A percentile compares a stretch with the other conserved stretches of the same genome.
phyloP scores from a whole-genome alignment of 1,139 yeast species.

The Zygosaccharomyces pseudobailii region DNA sequence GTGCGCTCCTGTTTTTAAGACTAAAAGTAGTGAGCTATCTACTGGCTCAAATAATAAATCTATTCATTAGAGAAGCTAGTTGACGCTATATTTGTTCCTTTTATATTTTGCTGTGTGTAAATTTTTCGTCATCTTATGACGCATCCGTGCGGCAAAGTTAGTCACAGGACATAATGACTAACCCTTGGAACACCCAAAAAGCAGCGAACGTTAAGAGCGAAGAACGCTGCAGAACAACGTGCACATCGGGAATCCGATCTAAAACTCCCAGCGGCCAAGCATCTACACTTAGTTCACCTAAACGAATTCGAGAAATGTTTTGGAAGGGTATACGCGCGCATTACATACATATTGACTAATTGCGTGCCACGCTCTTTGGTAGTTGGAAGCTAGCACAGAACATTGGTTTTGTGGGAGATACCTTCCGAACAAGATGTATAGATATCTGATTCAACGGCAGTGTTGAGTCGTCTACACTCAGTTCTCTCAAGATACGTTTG shows the following conservation, averaged over 20 bases:
- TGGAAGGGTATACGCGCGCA: neutral
- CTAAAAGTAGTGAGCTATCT: too few species aligned
- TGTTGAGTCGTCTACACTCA: constrained; percentile 42
- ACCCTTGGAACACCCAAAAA: constrained; percentile 3
- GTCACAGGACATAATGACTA: constrained; percentile 3
- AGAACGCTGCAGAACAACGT: neutral
- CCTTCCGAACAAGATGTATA: constrained; percentile 85
- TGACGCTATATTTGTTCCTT: neutral
- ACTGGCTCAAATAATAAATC: too few species aligned
- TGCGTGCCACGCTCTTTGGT: constrained; percentile 74
- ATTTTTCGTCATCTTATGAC: constrained; percentile 1
- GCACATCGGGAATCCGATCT: neutral
- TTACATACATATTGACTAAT: constrained; percentile 1
- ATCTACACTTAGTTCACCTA: too few species aligned
- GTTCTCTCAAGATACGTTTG: constrained; percentile 48
- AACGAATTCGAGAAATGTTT: too few species aligned
- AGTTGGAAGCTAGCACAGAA: constrained; percentile 76
- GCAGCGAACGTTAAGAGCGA: neutral
- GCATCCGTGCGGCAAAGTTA: constrained; percentile 2
- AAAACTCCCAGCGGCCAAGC: too few species aligned
- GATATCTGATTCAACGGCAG: constrained; percentile 43
- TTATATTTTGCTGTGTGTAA: neutral
- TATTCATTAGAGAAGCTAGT: neutral
- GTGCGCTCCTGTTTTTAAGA: too few species aligned
- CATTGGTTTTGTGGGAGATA: constrained; percentile 97